Conservation (phyloP, 148 eudicot genomes). For the Camellia japonica region DNA sequence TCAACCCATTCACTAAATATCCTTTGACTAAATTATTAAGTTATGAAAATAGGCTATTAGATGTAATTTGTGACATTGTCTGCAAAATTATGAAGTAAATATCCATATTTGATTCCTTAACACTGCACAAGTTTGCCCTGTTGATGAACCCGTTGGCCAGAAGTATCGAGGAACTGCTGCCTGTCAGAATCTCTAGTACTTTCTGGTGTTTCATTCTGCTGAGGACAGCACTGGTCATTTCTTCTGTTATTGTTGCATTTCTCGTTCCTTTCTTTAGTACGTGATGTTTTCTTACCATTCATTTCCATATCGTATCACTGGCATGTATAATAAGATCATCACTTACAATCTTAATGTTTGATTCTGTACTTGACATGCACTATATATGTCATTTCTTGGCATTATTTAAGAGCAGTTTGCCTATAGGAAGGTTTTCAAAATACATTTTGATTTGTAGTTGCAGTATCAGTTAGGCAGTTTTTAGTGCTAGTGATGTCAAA, state of each 20-base stretch:
- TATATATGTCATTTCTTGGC: not conserved
- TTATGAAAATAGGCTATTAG: not conserved
- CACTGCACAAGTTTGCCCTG: conserved; percentile 48
- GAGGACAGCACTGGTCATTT: conserved; percentile 55
- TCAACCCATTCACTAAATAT: conserved; percentile 78
- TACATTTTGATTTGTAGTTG: no score
- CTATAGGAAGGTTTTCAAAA: no score
- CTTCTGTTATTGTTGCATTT: conserved; percentile 67
- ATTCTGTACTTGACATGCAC: no score
- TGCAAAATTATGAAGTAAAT: no score
- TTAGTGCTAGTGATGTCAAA: no score
- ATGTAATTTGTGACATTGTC: no score
- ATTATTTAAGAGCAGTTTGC: not conserved
- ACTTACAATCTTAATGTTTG: no score
- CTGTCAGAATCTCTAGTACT: conserved; percentile 30
- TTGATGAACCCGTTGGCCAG: conserved; percentile 74
- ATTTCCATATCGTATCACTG: not conserved
- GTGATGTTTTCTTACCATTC: conserved; percentile 4
- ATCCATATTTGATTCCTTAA: conserved; percentile 30
- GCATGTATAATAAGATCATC: no score
- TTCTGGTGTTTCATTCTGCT: conserved; percentile 50
- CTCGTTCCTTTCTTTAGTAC: conserved; percentile 69
- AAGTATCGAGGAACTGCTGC: conserved; percentile 70
- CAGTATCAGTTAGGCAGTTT: no score
- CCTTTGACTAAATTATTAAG: conserved; percentile 31